A percentile compares a stretch with the other conserved stretches of the same genome.
Conservation (phyloP, 179 eudicot genomes). For the Spergularia azorica region DNA sequence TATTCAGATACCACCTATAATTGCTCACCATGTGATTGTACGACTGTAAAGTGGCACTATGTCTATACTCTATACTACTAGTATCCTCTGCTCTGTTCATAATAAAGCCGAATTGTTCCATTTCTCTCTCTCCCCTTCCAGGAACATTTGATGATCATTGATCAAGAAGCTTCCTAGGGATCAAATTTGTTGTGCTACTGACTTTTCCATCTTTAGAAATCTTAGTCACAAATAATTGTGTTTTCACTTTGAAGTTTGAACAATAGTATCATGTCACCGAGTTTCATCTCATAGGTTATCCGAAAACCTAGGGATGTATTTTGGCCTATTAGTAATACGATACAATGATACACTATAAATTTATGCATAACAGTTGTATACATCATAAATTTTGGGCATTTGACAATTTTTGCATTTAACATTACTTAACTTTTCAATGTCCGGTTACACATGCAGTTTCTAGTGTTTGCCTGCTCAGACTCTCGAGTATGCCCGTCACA, state of each 20-base stretch:
- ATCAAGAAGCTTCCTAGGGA: neutral
- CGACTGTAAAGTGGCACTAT: slow-evolving; percentile 13
- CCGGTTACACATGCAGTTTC: slow-evolving; percentile 37
- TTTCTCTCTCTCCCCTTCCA: neutral
- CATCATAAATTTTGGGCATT: too few species aligned
- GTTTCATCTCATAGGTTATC: too few species aligned
- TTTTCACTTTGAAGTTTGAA: too few species aligned
- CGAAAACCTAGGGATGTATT: too few species aligned
- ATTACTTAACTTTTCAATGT: neutral
- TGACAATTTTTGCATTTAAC: neutral
- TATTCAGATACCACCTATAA: neutral
- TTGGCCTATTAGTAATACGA: too few species aligned
- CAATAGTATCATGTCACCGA: too few species aligned
- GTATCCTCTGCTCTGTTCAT: neutral
- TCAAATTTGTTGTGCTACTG: neutral
- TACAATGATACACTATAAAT: too few species aligned
- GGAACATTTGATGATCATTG: slow-evolving; percentile 5
- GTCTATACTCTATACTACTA: neutral
- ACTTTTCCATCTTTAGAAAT: too few species aligned
- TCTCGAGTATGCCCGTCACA: slow-evolving; percentile 98
- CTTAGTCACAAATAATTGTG: too few species aligned
- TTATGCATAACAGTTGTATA: too few species aligned
- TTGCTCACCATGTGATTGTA: slow-evolving; percentile 26
- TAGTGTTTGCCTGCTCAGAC: slow-evolving; percentile 93
- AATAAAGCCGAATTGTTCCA: slow-evolving; percentile 10